A percentile compares a stretch with the other conserved stretches of the same genome.
phyloP scores from a whole-genome alignment of 148 eudicot species.

The Amaranthus cruentus region DNA sequence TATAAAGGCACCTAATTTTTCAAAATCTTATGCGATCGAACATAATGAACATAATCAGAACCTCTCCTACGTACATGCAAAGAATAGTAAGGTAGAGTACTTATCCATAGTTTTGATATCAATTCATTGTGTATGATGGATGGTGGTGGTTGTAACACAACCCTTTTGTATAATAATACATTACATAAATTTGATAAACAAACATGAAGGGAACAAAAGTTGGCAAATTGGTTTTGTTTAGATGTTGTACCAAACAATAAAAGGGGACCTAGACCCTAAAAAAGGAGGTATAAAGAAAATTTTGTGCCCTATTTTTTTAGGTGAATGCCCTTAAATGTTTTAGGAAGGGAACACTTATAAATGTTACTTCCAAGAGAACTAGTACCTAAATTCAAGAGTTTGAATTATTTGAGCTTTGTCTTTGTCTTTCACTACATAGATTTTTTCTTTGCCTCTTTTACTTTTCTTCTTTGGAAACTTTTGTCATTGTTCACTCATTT shows the following conservation, averaged over 20 bases:
- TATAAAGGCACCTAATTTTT: too few species aligned
- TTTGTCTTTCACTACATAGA: not conserved
- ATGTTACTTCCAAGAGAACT: not conserved
- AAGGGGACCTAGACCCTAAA: not conserved
- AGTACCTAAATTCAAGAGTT: not conserved
- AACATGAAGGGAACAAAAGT: not conserved
- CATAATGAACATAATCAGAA: too few species aligned
- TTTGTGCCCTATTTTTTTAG: slow-evolving; percentile 13
- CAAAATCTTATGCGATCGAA: too few species aligned
- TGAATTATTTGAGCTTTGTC: not conserved
- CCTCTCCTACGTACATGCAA: too few species aligned
- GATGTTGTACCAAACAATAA: not conserved
- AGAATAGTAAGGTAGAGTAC: slow-evolving; percentile 8
- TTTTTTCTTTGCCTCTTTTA: not conserved
- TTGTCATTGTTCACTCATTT: not conserved
- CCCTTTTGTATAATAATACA: slow-evolving; percentile 15
- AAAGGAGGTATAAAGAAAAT: not conserved
- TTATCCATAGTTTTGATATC: slow-evolving; percentile 15
- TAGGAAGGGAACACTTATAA: not conserved
- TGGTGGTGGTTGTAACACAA: slow-evolving; percentile 15
- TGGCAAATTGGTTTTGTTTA: slow-evolving; percentile 6
- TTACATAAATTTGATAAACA: not conserved
- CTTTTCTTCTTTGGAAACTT: not conserved
- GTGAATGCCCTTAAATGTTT: not conserved
- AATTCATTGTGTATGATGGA: not conserved